These are phyloP conservation scores for Aphanomyces astaci DNA, from an alignment of 352 stramenopile species.

Conservation along the genomic window DNA sequence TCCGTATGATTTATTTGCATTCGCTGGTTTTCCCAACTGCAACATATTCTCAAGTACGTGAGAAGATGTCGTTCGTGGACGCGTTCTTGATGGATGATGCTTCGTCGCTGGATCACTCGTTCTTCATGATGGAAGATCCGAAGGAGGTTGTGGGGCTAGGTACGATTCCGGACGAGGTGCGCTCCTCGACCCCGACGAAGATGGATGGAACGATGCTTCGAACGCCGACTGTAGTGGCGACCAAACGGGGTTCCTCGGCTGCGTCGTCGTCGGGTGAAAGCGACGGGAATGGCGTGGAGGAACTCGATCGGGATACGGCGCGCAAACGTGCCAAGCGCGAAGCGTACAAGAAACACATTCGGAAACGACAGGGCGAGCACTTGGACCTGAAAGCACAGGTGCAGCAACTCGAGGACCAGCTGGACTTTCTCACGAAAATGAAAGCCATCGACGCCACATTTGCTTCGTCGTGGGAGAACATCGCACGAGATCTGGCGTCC, in stretches of 20 bases:
- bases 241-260: background rate
- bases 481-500: conserved; percentile 18
- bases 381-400: conserved; percentile 17
- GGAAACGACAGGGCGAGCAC: conserved; percentile 20
- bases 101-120: background rate
- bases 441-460: conserved; percentile 22
- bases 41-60: background rate
- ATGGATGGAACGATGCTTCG: background rate
- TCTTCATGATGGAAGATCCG: conserved; percentile 1
- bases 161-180: background rate
- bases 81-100: background rate
- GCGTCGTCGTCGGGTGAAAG: background rate
- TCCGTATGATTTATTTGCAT: background rate
- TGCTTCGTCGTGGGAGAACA: conserved; percentile 22
- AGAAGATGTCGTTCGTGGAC: conserved; percentile 5
- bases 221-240: too few relatives aligned
- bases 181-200: background rate
- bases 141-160: background rate
- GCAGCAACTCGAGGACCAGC: conserved; percentile 21
- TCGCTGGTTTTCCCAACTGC: background rate
- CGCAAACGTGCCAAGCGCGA: conserved; percentile 19
- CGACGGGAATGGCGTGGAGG: background rate
- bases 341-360: conserved; percentile 24
- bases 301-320: conserved; percentile 11
- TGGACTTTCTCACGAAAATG: conserved; percentile 23